These are phyloP conservation scores for Daldinia eschscholtzii DNA, from an alignment of 2,329 filamentous ascomycete genomes.

Conservation along the genomic window DNA sequence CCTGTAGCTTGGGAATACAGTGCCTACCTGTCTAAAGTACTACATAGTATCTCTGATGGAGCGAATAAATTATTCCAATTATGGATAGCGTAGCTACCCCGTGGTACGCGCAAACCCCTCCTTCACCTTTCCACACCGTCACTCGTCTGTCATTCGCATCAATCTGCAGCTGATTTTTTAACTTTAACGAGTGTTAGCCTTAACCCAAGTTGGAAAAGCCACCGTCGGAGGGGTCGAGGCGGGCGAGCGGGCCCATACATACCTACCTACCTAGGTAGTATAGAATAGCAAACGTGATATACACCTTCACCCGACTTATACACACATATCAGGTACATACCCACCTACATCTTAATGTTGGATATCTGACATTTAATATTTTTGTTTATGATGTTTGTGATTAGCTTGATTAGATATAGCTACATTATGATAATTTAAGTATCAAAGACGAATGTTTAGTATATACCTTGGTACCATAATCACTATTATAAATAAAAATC, in stretches of 20 bases:
- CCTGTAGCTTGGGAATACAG: neutral
- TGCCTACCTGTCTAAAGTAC: neutral
- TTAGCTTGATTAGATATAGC: too few species aligned
- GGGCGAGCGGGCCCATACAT: neutral
- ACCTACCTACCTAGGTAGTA: too few species aligned
- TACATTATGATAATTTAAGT: too few species aligned
- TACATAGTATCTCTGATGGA: neutral
- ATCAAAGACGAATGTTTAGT: too few species aligned
- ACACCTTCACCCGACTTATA: too few species aligned
- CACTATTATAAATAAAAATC: neutral
- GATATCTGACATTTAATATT: neutral
- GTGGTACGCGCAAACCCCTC: conserved; percentile 22
- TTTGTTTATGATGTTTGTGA: neutral
- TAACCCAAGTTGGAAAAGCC: conserved; percentile 12
- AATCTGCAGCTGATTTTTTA: conserved; percentile 17
- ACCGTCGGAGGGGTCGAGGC: conserved; percentile 15
- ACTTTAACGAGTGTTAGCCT: neutral
- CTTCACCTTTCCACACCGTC: conserved; percentile 42
- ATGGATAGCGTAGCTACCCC: conserved; percentile 18
- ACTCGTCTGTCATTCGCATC: conserved; percentile 34
- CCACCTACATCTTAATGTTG: too few species aligned
- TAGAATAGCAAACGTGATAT: neutral
- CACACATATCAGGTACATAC: too few species aligned
- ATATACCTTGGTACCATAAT: too few species aligned
- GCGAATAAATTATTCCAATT: conserved; percentile 25